Percentiles rank a stretch among this genome's conserved stretches.
These are phyloP conservation scores for Populus tremula DNA, from an alignment of 345 rosid species.

Conservation along the genomic window DNA sequence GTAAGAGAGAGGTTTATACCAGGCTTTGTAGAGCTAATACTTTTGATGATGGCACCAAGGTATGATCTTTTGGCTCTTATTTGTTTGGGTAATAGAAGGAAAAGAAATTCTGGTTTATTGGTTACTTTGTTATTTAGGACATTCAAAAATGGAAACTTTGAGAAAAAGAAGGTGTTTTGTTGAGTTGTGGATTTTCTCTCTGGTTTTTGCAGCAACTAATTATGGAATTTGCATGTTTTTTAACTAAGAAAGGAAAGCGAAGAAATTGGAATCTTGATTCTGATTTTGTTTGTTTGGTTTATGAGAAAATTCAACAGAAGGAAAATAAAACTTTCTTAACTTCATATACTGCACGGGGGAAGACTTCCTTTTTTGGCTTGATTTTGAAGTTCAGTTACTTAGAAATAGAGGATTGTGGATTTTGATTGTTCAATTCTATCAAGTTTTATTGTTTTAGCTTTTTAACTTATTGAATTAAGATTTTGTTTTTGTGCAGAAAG, in stretches of 20 bases:
- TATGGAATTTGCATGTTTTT: not conserved
- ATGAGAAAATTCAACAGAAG: constrained; percentile 8
- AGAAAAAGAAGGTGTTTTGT: not conserved
- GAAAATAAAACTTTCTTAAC: not conserved
- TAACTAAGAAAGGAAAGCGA: too few relatives aligned
- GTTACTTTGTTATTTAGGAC: not conserved
- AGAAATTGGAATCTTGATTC: not conserved
- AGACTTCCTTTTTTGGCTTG: not conserved
- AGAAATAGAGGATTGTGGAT: not conserved
- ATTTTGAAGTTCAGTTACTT: not conserved
- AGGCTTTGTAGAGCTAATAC: constrained; percentile 59
- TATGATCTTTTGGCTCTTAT: constrained; percentile 13
- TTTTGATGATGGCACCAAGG: constrained; percentile 79
- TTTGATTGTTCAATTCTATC: not conserved
- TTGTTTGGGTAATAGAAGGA: not conserved
- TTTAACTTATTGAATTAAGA: constrained; percentile 14
- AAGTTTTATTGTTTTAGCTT: not conserved
- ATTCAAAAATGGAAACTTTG: not conserved
- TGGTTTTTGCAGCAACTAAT: not conserved
- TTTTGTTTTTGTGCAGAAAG: constrained; percentile 49
- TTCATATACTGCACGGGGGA: not conserved
- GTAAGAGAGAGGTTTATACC: constrained; percentile 67
- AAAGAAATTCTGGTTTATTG: not conserved
- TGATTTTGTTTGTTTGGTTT: not conserved
- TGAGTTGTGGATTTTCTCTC: not conserved